Evolutionary conservation across 495 filamentous ascomycete genomes (phyloP), one percentile per base, ranked within the genome.

Genomic region (Xylaria sp.): DNA sequence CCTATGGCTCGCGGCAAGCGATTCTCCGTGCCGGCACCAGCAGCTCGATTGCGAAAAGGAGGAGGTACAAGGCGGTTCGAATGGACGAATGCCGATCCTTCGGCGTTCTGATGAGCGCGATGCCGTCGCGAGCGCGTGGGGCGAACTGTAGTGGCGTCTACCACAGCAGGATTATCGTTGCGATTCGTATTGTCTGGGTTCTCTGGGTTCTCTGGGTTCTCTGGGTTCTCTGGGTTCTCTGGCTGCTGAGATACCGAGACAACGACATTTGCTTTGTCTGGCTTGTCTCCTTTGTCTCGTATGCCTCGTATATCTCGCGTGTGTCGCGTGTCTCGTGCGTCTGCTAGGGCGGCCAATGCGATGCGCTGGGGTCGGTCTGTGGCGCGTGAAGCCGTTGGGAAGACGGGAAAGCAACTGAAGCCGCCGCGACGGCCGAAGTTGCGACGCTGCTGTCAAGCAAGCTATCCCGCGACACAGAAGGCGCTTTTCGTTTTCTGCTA

Each of bases 381-480:
- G 71, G 79, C 76, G 80, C 77, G 74, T 50, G 84, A 84, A 82
- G 83, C 83, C 84, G 84, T 85, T 79, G 82, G 82, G 77, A 74
- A 73, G 74, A 77, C 41, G 73, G 69, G 24, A 19, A 68, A 64
- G 61, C n/a, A 68, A 72, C 72, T 74, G 75, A 74, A 76, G 77
- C 82, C 83, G 82, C 75, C 75, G 78, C 70, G 74, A 84, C 82
- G 83, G 81, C 82, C 78, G 65, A 67, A 69, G 37, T 33, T 35
- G 61, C 35, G 43, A 55, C 43, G 33, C 33, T 52, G 29, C 44
- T 15, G 24, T 52, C 43, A 26, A 66, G 62, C 43, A 50, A n/a
- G 29, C 26, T 52, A 21, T 17, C 17, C 8, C 7, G 40, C 52
- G 44, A 5, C 3, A 24, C 29, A 44, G 41, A 61, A 33, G 26